Percentiles rank a stretch among this genome's conserved stretches.
Evolutionary conservation across 2,329 filamentous ascomycete genomes (phyloP).

Genomic region (Aschersonia sp.): DNA sequence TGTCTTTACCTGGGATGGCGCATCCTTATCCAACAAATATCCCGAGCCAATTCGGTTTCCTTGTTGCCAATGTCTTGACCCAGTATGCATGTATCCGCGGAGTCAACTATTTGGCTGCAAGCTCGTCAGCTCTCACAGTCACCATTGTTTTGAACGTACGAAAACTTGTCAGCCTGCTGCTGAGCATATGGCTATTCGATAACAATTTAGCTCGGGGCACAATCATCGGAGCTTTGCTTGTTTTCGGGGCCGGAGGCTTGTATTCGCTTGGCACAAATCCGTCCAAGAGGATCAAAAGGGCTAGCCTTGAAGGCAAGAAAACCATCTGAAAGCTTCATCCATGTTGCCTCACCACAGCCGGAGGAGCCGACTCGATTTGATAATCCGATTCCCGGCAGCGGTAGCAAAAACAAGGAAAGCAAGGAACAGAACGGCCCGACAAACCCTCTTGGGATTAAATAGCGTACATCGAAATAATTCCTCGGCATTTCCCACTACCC

Average conservation of each 20-base stretch:
- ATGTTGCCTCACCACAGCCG: too few species aligned
- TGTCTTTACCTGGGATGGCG: constrained; percentile 9
- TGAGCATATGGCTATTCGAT: constrained; percentile 91
- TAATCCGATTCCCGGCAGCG: too few species aligned
- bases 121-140: constrained; percentile 81
- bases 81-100: constrained; percentile 93
- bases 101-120: constrained; percentile 83
- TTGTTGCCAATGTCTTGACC: constrained; percentile 67
- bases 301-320: constrained; percentile 39
- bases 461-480: too few species aligned
- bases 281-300: too few species aligned
- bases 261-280: constrained; percentile 41
- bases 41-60: constrained; percentile 57
- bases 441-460: too few species aligned
- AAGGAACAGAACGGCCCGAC: too few species aligned
- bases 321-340: not conserved
- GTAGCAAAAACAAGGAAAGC: too few species aligned
- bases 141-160: constrained; percentile 93
- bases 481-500: too few species aligned
- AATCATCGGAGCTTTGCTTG: constrained; percentile 64
- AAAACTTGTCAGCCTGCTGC: constrained; percentile 77
- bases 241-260: constrained; percentile 80
- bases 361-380: too few species aligned
- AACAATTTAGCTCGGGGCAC: constrained; percentile 68
- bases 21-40: constrained; percentile 14